Percentiles rank a stretch among this genome's conserved stretches.
phyloP scores from a whole-genome alignment of 2,329 filamentous ascomycete genomes.

The Drechslerella dactyloides region DNA sequence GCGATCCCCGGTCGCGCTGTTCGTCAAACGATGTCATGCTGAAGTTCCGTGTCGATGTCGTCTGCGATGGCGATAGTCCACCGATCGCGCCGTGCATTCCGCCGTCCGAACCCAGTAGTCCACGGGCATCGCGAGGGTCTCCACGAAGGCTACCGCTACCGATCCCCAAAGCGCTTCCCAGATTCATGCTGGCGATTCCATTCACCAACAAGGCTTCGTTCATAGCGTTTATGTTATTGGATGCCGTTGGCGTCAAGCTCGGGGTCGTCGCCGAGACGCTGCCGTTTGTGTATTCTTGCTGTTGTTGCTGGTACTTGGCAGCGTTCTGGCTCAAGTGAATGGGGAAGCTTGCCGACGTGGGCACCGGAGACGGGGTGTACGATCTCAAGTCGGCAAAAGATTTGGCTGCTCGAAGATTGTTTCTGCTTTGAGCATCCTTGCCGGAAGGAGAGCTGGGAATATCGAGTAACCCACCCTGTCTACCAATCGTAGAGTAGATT shows the following conservation, averaged over 20 bases:
- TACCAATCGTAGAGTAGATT: conserved; percentile 77
- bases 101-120: conserved; percentile 51
- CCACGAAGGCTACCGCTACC: conserved; percentile 53
- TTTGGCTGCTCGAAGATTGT: conserved; percentile 89
- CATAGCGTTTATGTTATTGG: conserved; percentile 58
- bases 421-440: conserved; percentile 68
- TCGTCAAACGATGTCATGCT: conserved; percentile 54
- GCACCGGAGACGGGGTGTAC: conserved; percentile 90
- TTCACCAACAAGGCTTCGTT: conserved; percentile 69
- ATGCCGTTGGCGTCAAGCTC: conserved; percentile 68
- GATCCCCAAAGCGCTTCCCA: conserved; percentile 54
- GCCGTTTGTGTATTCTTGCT: conserved; percentile 66
- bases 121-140: conserved; percentile 55
- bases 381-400: conserved; percentile 95
- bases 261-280: conserved; percentile 70
- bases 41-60: conserved; percentile 53
- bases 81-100: conserved; percentile 48
- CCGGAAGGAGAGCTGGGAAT: conserved; percentile 76
- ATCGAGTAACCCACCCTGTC: conserved; percentile 81
- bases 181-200: conserved; percentile 61
- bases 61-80: conserved; percentile 48
- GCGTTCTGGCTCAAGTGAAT: conserved; percentile 70
- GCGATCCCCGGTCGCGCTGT: conserved; percentile 52
- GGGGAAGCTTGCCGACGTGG: conserved; percentile 86
- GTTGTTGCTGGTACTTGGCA: conserved; percentile 64